Percentiles rank a stretch among this genome's conserved stretches.
These are phyloP conservation scores for Xylaria scruposa DNA, from an alignment of 495 filamentous ascomycete genomes.

Conservation along the genomic window DNA sequence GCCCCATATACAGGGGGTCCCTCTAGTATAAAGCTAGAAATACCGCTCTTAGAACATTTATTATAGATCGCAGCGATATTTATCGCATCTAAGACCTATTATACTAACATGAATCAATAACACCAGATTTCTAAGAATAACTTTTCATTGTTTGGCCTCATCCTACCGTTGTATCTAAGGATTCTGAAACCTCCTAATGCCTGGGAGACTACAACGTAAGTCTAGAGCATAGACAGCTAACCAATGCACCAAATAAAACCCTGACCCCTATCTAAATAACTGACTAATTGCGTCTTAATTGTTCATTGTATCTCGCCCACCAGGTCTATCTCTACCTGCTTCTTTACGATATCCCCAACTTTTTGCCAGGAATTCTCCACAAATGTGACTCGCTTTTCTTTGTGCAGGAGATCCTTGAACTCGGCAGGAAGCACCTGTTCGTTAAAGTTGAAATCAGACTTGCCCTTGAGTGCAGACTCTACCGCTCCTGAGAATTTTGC, in stretches of 20 bases:
- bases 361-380: conserved; percentile 58
- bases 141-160: not conserved
- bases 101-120: too few species aligned
- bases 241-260: not conserved
- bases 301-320: not conserved
- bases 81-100: too few species aligned
- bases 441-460: conserved; percentile 72
- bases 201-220: not conserved
- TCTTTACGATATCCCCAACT: conserved; percentile 62
- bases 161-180: not conserved
- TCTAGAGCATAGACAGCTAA: not conserved
- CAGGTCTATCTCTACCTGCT: conserved; percentile 62
- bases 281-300: conserved; percentile 18
- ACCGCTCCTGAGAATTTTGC: conserved; percentile 90
- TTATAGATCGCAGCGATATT: too few species aligned
- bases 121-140: too few species aligned
- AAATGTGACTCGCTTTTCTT: conserved; percentile 64
- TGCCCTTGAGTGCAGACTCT: conserved; percentile 69
- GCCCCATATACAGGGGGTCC: too few species aligned
- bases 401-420: conserved; percentile 73
- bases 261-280: not conserved
- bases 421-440: conserved; percentile 76
- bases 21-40: too few species aligned
- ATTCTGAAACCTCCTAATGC: not conserved
- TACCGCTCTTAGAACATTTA: too few species aligned